Evolutionary conservation across 2,329 filamentous ascomycete genomes (phyloP), one percentile per base, ranked within the genome.

Genomic region (Aureobasidium zeae): DNA sequence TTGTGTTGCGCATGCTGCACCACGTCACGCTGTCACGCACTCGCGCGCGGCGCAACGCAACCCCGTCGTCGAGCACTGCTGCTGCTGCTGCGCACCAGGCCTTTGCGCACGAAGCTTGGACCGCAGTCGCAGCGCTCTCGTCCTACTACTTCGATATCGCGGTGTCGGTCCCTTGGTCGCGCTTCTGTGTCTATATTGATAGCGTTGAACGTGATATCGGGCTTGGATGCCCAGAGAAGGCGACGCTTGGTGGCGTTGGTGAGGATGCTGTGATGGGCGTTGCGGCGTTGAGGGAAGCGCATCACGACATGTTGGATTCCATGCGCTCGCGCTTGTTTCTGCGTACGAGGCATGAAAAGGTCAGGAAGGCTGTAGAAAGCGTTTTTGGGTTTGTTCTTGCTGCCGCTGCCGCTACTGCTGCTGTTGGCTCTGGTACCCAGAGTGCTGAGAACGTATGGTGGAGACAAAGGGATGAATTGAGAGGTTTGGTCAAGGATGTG

Each of bases 111-210:
- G 84, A 94, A 57, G 81, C 86, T 0, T 79, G 85, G 42, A 82
- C 91, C 58, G 88, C 96, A 51, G 71, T 94, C 17, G 72, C 76
- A 1, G 76, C 76, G 8, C 62, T 95, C 0, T 75, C 79, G 28
- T 74, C 79, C 1, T 91, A 95, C 56, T 83, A 88, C 53, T 81
- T 93, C 50, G 84, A 89, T 46, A 74, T 78, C 0, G 87, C 82
- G 2, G 79, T 96, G 38, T 73, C 74, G 6, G 70, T 73, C 12
- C 77, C 81, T 0, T 96, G 89, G 88, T 66, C 65, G 16, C 66
- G 68, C 0, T 89, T 95, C 48, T 76, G 83, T 36, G 57, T 57
- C 0, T 81, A 77, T 51, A 67, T 95, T 0, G 68, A 77, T 19
- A 68, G 66, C 7, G 70, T 91, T 11, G 74, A 89, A 59, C 55